Conservation (phyloP, 768 basidiomycete species). For the Phanerochaete sordida region DNA sequence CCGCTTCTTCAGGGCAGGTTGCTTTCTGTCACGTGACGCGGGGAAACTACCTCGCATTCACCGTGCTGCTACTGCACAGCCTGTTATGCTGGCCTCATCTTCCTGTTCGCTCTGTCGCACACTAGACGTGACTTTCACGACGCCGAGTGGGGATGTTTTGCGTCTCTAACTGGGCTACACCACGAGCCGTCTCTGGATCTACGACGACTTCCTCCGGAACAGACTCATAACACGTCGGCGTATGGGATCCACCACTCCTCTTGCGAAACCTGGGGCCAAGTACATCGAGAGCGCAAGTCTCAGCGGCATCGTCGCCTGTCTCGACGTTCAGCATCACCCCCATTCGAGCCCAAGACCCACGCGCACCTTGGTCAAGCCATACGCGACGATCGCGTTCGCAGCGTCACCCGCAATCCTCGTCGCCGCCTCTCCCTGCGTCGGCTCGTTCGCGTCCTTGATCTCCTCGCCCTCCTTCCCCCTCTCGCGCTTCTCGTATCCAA, state of each 20-base stretch:
- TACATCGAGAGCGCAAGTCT: constrained; percentile 15
- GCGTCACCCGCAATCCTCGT: constrained; percentile 64
- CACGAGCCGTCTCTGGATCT: background rate
- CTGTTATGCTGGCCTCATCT: too few relatives aligned
- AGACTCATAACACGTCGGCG: constrained; percentile 1
- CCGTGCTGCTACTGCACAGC: too few relatives aligned
- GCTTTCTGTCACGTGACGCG: background rate
- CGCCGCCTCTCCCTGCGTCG: constrained; percentile 1
- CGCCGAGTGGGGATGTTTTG: too few relatives aligned
- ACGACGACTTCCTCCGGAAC: constrained; percentile 1
- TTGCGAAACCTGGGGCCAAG: constrained; percentile 12
- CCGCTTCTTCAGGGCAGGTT: background rate
- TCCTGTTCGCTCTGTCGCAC: too few relatives aligned
- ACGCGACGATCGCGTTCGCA: constrained; percentile 80
- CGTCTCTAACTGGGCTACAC: background rate
- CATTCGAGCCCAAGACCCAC: background rate
- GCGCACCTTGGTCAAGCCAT: constrained; percentile 72
- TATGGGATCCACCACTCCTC: constrained; percentile 12
- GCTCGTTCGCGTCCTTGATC: constrained; percentile 4
- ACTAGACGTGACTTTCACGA: too few relatives aligned
- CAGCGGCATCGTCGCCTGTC: constrained; percentile 12
- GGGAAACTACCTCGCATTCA: too few relatives aligned
- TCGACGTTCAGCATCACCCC: background rate
- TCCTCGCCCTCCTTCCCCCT: constrained; percentile 18
- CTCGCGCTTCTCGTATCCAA: constrained; percentile 65